These are phyloP conservation scores for Oryza coarctata DNA, from an alignment of 176 grass and related monocot species.

Conservation along the genomic window DNA sequence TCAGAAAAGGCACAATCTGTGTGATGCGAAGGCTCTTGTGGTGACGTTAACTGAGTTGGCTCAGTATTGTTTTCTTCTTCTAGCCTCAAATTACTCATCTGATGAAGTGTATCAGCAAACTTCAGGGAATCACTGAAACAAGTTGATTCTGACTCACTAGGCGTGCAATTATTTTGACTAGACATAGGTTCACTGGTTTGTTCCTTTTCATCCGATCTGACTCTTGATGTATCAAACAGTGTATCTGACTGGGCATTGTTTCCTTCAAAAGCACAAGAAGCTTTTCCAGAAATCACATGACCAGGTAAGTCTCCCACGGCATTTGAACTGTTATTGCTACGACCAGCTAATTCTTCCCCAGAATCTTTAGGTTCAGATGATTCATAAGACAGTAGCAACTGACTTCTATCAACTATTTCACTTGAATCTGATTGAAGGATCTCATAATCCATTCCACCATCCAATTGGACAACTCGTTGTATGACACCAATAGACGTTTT, in stretches of 20 bases:
- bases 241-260: slow-evolving; percentile 13
- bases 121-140: slow-evolving; percentile 37
- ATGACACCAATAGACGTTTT: too few species aligned
- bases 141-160: slow-evolving; percentile 21
- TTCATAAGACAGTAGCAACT: slow-evolving; percentile 25
- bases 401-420: slow-evolving; percentile 29
- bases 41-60: slow-evolving; percentile 11
- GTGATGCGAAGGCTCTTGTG: slow-evolving; percentile 14
- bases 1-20: slow-evolving; percentile 34
- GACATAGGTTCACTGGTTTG: slow-evolving; percentile 19
- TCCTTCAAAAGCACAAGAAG: slow-evolving; percentile 27
- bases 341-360: slow-evolving; percentile 1
- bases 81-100: slow-evolving; percentile 38
- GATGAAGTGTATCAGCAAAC: slow-evolving; percentile 23
- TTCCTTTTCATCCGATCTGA: slow-evolving; percentile 32
- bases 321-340: slow-evolving; percentile 25
- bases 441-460: too few species aligned
- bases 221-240: slow-evolving; percentile 14
- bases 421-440: slow-evolving; percentile 29
- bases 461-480: too few species aligned
- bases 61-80: slow-evolving; percentile 27
- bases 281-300: slow-evolving; percentile 21
- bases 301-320: background rate
- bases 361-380: slow-evolving; percentile 17
- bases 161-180: slow-evolving; percentile 13